These are phyloP conservation scores for Camelina sativa DNA, from an alignment of 345 rosid species.

Conservation along the genomic window DNA sequence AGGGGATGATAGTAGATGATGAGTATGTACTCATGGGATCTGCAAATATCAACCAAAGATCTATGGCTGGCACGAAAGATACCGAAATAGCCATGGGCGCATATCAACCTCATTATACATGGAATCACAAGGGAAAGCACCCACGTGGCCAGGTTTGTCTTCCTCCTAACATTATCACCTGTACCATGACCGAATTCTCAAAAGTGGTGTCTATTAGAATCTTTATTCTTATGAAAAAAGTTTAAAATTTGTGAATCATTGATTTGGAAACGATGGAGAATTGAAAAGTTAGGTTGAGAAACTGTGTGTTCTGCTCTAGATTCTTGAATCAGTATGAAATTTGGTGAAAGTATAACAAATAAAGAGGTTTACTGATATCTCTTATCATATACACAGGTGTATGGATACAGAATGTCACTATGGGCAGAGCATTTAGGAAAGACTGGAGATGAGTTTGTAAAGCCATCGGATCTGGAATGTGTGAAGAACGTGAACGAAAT, in stretches of 20 bases:
- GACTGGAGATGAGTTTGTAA: conserved; percentile 46
- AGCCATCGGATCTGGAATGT: conserved; percentile 66
- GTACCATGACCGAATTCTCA: conserved; percentile 10
- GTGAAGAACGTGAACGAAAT: conserved; percentile 62
- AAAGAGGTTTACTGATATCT: neutral
- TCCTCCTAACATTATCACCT: conserved; percentile 14
- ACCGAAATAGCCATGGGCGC: conserved; percentile 98
- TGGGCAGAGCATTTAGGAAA: conserved; percentile 92
- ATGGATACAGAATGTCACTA: conserved; percentile 90
- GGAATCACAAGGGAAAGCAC: conserved; percentile 58
- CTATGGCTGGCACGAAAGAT: conserved; percentile 95
- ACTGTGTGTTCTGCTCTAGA: neutral
- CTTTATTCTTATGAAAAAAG: neutral
- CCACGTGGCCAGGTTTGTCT: conserved; percentile 82
- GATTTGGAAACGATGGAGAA: neutral
- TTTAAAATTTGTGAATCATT: neutral
- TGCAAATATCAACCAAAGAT: conserved; percentile 96
- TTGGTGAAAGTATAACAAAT: neutral
- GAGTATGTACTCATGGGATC: conserved; percentile 89
- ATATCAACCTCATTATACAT: conserved; percentile 85
- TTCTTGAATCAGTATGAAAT: neutral
- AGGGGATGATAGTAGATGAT: conserved; percentile 94
- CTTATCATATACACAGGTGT: conserved; percentile 52
- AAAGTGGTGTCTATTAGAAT: neutral
- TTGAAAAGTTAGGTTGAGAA: neutral